Percentiles rank a stretch among this genome's conserved stretches.
Conservation (phyloP, 2,329 filamentous ascomycete species). For the Penicillium sp. region DNA sequence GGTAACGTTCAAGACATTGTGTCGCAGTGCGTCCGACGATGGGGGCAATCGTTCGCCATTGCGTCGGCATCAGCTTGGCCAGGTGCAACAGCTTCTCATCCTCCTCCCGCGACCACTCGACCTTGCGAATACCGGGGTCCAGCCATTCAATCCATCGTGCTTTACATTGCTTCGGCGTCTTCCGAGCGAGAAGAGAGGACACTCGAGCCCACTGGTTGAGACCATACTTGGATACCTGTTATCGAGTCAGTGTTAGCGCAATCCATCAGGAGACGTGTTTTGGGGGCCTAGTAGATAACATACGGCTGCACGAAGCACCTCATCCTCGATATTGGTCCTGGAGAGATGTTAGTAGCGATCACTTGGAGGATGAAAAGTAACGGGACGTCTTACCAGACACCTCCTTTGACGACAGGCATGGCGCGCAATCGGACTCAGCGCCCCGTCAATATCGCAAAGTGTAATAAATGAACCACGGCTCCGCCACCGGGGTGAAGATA, state of each 20-base stretch:
- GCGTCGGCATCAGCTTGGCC: constrained; percentile 97
- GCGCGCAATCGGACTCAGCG: constrained; percentile 26
- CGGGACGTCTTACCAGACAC: constrained; percentile 52
- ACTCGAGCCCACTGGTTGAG: constrained; percentile 98
- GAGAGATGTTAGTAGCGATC: constrained; percentile 18
- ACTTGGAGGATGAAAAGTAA: not conserved
- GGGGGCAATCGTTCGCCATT: constrained; percentile 97
- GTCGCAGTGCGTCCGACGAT: constrained; percentile 95
- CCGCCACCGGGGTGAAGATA: constrained; percentile 15
- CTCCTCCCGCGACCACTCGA: constrained; percentile 98
- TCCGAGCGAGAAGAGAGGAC: constrained; percentile 91
- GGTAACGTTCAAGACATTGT: constrained; percentile 94
- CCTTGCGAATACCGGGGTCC: constrained; percentile 95
- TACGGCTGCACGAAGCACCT: constrained; percentile 90
- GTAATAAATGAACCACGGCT: not conserved
- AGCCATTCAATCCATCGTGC: constrained; percentile 98
- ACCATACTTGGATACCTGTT: constrained; percentile 77
- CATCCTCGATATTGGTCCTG: constrained; percentile 74
- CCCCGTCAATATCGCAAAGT: not conserved
- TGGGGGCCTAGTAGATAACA: constrained; percentile 6
- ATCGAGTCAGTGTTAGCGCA: constrained; percentile 12
- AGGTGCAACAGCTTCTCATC: constrained; percentile 96
- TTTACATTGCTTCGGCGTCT: constrained; percentile 99
- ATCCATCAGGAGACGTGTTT: not conserved
- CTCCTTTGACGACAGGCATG: constrained; percentile 66